Evolutionary conservation across 106 monocot species (phyloP), one percentile per base, ranked within the genome.

Genomic region (Phalaenopsis equestris): DNA sequence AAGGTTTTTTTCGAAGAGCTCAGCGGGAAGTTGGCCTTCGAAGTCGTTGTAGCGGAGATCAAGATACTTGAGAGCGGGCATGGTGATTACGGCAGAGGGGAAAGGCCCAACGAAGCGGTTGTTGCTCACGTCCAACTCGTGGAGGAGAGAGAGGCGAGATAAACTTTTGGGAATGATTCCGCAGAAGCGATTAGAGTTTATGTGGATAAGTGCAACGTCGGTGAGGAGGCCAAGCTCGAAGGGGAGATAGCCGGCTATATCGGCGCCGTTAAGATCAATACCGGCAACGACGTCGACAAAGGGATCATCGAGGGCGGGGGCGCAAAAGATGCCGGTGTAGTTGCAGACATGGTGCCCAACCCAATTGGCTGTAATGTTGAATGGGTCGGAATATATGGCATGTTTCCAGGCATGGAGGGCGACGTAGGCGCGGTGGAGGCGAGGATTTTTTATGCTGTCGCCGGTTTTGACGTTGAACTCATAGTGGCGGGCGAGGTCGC

Each of bases 151-250:
- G 37, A 86, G 55, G 6, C 80, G 81, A 7, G 77, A 77, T 77
- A 94, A 72, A 39, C 70, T 78, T 14, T 82, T 73, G 24, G 94
- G 94, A 41, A 94, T 83, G 12, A 82, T 82, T 36, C 94, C 94
- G 43, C 91, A 88, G 79, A 94, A 91, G 38, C 89, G 87, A 75
- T 94, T 94, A 24, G 94, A 94, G 82, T 90, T 94, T 57, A 94
- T 85, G 75, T 94, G 94, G 81, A 94, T 85, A 24, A 94, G 75
- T 15, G 87, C 86, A 24, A 82, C 79, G 75, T 91, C 89, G 38
- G 84, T 80, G 86, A 94, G 86, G 64, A 91, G 79, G 67, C 88
- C 84, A 14, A 94, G 86, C 91, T 94, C 89, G 12, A 75, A 80
- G 12, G 89, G 91, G 56, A 94, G 89, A 81, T 90, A 88, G 11